Conservation (phyloP, 306 rosid genomes). For the Prunus salicina region DNA sequence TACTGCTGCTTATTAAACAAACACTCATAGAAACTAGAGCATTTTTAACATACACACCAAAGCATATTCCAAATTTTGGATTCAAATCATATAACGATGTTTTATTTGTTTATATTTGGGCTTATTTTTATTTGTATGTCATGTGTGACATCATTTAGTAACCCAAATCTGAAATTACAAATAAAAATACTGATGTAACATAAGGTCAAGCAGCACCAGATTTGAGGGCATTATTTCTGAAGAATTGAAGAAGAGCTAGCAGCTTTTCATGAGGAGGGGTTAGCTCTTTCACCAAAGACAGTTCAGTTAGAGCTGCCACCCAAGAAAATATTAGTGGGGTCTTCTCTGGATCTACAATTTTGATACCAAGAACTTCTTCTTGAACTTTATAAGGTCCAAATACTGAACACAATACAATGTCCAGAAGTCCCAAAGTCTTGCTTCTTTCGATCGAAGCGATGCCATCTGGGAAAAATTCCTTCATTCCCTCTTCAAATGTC, state of each 20-base stretch:
- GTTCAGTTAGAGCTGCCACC: neutral
- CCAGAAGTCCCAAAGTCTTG: conserved; percentile 14
- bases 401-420: neutral
- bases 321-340: conserved; percentile 3
- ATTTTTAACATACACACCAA: too few species aligned
- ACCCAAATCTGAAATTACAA: neutral
- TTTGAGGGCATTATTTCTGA: conserved; percentile 2
- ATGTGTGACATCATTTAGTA: neutral
- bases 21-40: too few species aligned
- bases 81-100: too few species aligned
- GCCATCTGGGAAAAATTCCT: conserved; percentile 4
- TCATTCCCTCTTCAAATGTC: conserved; percentile 12
- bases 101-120: too few species aligned
- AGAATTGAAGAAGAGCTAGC: neutral
- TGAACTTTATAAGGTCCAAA: conserved; percentile 6
- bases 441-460: neutral
- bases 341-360: conserved; percentile 6
- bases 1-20: too few species aligned
- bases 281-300: conserved; percentile 15
- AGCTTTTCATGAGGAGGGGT: conserved; percentile 17
- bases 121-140: too few species aligned
- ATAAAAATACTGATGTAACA: too few species aligned
- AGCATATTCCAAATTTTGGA: too few species aligned
- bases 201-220: neutral
- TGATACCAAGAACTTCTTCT: conserved; percentile 22